Conservation (phyloP, 2,329 filamentous ascomycete species). For the Arthrinium puccinioides region DNA sequence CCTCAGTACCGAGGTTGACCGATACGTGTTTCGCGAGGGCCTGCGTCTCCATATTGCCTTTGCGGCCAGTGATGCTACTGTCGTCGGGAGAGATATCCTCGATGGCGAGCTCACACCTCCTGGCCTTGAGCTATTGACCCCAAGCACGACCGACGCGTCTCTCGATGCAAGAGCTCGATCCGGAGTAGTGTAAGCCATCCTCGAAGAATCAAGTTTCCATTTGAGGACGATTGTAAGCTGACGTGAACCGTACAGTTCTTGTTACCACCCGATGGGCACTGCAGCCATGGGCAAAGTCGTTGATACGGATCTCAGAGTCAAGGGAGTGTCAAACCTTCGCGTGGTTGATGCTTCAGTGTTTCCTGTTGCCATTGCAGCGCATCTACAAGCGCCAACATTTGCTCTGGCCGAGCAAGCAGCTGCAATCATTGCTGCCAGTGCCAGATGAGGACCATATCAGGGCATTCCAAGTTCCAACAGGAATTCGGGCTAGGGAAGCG, state of each 20-base stretch:
- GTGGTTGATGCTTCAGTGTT: conserved; percentile 12
- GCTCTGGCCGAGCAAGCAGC: conserved; percentile 6
- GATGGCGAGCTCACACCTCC: conserved; percentile 14
- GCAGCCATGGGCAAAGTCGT: conserved; percentile 11
- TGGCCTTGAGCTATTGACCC: conserved; percentile 9
- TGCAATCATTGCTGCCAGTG: neutral
- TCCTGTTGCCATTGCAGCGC: conserved; percentile 11
- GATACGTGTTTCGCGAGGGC: conserved; percentile 19
- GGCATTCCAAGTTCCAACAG: too few species aligned
- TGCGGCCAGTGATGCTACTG: conserved; percentile 9
- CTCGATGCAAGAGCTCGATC: conserved; percentile 1
- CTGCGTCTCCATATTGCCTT: conserved; percentile 16
- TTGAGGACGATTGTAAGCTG: neutral
- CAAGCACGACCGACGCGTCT: neutral
- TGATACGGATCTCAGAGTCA: conserved; percentile 10
- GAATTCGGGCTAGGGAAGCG: too few species aligned
- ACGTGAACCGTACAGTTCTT: neutral
- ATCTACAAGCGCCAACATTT: conserved; percentile 10
- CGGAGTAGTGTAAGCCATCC: neutral
- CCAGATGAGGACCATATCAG: too few species aligned
- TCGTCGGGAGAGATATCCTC: conserved; percentile 17
- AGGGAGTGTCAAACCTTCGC: conserved; percentile 10
- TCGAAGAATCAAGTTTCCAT: neutral
- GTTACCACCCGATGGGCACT: conserved; percentile 12
- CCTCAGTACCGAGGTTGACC: conserved; percentile 19